Conservation (phyloP, 257 asterid species). For the Ehretia macrophylla region DNA sequence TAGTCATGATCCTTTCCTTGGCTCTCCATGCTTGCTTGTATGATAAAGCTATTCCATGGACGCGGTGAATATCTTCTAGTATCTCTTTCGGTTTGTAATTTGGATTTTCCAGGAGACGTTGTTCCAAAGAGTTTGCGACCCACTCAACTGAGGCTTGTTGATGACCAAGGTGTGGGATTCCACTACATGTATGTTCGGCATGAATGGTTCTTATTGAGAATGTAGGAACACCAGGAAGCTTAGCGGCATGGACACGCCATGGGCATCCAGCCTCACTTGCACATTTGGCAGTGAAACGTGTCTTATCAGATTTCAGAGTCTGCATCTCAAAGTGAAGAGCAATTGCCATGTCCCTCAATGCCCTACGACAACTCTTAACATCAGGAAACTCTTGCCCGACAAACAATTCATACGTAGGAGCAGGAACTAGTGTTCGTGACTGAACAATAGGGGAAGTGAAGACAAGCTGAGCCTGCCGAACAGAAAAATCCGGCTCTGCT, state of each 20-base stretch:
- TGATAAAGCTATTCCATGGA: slow-evolving; percentile 62
- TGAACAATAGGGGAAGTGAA: slow-evolving; percentile 45
- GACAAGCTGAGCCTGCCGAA: slow-evolving; percentile 33
- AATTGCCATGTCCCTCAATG: slow-evolving; percentile 63
- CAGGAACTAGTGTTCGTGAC: slow-evolving; percentile 32
- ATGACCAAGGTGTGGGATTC: slow-evolving; percentile 65
- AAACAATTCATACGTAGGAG: slow-evolving; percentile 39
- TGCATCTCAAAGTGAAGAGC: slow-evolving; percentile 71
- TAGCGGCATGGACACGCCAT: slow-evolving; percentile 72
- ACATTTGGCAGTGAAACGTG: slow-evolving; percentile 72
- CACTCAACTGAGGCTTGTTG: slow-evolving; percentile 78
- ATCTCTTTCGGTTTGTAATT: slow-evolving; percentile 65
- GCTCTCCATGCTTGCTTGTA: slow-evolving; percentile 85
- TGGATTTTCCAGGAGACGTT: slow-evolving; percentile 54
- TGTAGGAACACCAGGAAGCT: slow-evolving; percentile 67
- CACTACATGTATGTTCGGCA: slow-evolving; percentile 52
- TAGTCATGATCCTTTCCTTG: slow-evolving; percentile 59
- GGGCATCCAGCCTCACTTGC: slow-evolving; percentile 73
- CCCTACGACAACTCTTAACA: slow-evolving; percentile 63
- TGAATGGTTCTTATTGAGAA: slow-evolving; percentile 63
- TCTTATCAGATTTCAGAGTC: slow-evolving; percentile 67
- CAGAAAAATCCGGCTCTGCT: slow-evolving; percentile 20
- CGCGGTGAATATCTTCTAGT: slow-evolving; percentile 66
- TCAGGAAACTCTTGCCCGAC: slow-evolving; percentile 76
- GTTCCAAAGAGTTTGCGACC: slow-evolving; percentile 67